phyloP scores from a whole-genome alignment of 2,329 filamentous ascomycete species.

The Trichoderma harzianum region DNA sequence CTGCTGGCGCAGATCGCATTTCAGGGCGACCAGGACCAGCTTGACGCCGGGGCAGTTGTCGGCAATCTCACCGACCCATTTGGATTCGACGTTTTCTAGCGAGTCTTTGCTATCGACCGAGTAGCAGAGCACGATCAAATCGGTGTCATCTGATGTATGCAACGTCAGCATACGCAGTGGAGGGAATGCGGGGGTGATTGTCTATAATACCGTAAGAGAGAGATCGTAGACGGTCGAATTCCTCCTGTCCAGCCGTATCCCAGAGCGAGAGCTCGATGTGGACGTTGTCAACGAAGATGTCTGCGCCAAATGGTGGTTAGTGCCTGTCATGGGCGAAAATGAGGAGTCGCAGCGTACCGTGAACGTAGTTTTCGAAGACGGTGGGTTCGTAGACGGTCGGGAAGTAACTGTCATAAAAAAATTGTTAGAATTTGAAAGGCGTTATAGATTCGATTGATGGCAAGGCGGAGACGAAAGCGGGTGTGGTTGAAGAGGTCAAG shows the following conservation, averaged over 20 bases:
- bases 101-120: conserved; percentile 95
- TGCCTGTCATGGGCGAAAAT: not conserved
- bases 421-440: not conserved
- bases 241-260: conserved; percentile 98
- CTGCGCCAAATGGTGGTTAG: conserved; percentile 42
- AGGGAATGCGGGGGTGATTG: not conserved
- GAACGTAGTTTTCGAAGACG: conserved; percentile 98
- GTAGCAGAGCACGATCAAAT: conserved; percentile 98
- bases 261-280: conserved; percentile 97
- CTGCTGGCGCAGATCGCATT: conserved; percentile 89
- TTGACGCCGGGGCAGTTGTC: conserved; percentile 97
- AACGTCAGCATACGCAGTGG: conserved; percentile 9
- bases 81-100: conserved; percentile 96
- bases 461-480: not conserved
- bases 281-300: conserved; percentile 96
- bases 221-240: conserved; percentile 94
- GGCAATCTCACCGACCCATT: conserved; percentile 97
- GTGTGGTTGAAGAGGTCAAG: not conserved
- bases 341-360: conserved; percentile 57
- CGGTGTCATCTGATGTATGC: conserved; percentile 65
- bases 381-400: conserved; percentile 98
- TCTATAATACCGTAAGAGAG: conserved; percentile 75
- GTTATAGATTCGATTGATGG: not conserved
- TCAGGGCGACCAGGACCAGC: conserved; percentile 90
- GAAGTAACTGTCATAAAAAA: conserved; percentile 66